A percentile compares a stretch with the other conserved stretches of the same genome.
phyloP scores from a whole-genome alignment of 345 rosid species.

The Eucalyptus marginata region DNA sequence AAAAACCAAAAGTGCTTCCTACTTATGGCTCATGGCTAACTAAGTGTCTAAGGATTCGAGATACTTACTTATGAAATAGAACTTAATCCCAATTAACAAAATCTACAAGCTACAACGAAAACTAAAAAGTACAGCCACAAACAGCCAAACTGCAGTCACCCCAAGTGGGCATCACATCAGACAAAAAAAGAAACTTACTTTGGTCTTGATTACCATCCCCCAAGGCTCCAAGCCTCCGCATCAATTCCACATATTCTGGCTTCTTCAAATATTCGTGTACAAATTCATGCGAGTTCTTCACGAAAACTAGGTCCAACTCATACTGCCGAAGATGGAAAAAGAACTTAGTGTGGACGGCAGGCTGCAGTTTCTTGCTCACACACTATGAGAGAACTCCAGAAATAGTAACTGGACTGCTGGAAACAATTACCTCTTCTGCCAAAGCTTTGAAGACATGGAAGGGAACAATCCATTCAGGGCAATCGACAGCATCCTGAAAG shows the following conservation, averaged over 20 bases:
- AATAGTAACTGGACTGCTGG: neutral
- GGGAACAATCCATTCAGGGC: slow-evolving; percentile 99
- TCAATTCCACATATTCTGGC: slow-evolving; percentile 65
- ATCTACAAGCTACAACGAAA: neutral
- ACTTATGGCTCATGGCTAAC: neutral
- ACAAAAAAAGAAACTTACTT: slow-evolving; percentile 28
- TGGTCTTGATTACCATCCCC: slow-evolving; percentile 92
- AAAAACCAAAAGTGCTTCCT: neutral
- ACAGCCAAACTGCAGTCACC: neutral
- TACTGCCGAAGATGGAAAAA: slow-evolving; percentile 36
- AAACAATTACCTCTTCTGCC: slow-evolving; percentile 74
- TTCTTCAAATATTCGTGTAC: slow-evolving; percentile 75
- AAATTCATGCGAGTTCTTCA: slow-evolving; percentile 90
- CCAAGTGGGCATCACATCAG: neutral
- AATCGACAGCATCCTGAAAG: slow-evolving; percentile 91
- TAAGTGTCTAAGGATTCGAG: neutral
- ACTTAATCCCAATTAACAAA: neutral
- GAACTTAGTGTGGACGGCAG: neutral
- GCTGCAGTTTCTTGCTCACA: neutral
- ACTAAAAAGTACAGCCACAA: neutral
- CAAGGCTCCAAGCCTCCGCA: slow-evolving; percentile 92
- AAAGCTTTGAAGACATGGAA: slow-evolving; percentile 75
- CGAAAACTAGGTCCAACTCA: slow-evolving; percentile 78
- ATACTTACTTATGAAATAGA: neutral
- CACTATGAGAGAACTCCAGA: neutral